These are phyloP conservation scores for Cryptococcus sp. DNA, from an alignment of 1,284 basidiomycete species.

Conservation along the genomic window DNA sequence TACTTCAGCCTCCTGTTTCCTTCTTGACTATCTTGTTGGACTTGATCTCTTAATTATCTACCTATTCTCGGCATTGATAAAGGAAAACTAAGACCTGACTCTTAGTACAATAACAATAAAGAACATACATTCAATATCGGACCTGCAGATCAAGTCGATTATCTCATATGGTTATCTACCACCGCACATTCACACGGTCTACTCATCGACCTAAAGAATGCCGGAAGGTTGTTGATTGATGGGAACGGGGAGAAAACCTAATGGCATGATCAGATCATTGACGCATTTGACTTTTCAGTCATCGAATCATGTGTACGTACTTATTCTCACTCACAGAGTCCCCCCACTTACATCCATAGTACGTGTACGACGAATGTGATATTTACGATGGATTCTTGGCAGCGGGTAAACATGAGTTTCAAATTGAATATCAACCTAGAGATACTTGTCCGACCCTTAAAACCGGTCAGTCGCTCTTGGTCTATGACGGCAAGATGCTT, in stretches of 20 bases:
- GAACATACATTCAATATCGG: constrained; percentile 21
- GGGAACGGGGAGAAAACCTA: constrained; percentile 5
- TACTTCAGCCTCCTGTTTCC: too few relatives aligned
- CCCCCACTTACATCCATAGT: too few relatives aligned
- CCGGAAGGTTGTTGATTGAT: constrained; percentile 21
- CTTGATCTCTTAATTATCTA: too few relatives aligned
- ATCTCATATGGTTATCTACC: constrained; percentile 31
- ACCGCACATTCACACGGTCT: constrained; percentile 16
- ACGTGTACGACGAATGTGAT: constrained; percentile 19
- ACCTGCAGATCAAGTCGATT: constrained; percentile 28
- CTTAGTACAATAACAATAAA: constrained; percentile 21
- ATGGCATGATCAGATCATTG: constrained; percentile 1
- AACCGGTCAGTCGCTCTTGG: constrained; percentile 10
- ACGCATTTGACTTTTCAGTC: constrained; percentile 24
- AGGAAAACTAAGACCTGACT: too few relatives aligned
- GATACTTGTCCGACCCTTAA: constrained; percentile 11
- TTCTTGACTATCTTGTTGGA: too few relatives aligned
- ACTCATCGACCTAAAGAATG: constrained; percentile 38
- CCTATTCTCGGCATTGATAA: too few relatives aligned
- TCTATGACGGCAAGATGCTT: constrained; percentile 14
- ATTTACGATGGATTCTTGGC: constrained; percentile 20
- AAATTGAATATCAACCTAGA: constrained; percentile 24
- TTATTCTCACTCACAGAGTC: too few relatives aligned
- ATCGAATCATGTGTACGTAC: constrained; percentile 28
- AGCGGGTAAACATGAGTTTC: constrained; percentile 29